Percentiles rank a stretch among this genome's conserved stretches.
These are phyloP conservation scores for Akanthomyces dipterigenus DNA, from an alignment of 2,329 filamentous ascomycete species.

Conservation along the genomic window DNA sequence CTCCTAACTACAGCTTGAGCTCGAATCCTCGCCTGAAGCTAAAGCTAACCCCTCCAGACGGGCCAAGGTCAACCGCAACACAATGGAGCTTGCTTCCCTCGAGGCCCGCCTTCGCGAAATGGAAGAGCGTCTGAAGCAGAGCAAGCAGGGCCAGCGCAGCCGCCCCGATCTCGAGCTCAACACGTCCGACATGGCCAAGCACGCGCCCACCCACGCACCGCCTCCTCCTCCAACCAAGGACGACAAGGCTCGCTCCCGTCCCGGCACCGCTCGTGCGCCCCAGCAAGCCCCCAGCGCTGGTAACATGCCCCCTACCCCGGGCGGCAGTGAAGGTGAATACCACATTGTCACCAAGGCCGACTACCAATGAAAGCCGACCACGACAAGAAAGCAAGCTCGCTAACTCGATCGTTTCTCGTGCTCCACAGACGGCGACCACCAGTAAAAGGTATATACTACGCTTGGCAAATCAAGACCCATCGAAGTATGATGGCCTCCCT, in stretches of 20 bases:
- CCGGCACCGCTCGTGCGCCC: slow-evolving; percentile 46
- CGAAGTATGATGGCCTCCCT: neutral
- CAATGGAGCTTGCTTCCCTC: slow-evolving; percentile 76
- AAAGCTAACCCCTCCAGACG: slow-evolving; percentile 50
- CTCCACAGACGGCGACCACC: slow-evolving; percentile 15
- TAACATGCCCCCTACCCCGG: slow-evolving; percentile 54
- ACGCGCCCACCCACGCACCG: slow-evolving; percentile 22
- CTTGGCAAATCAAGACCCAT: neutral
- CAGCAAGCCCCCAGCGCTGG: slow-evolving; percentile 46
- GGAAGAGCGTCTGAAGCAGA: slow-evolving; percentile 62
- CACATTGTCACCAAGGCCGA: slow-evolving; percentile 23
- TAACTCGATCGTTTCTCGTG: slow-evolving; percentile 1
- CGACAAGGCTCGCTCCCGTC: slow-evolving; percentile 40
- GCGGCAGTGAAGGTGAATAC: slow-evolving; percentile 58
- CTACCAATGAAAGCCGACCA: neutral
- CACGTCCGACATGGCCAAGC: slow-evolving; percentile 15
- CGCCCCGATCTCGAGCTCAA: slow-evolving; percentile 17
- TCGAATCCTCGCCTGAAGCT: neutral
- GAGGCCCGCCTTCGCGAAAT: slow-evolving; percentile 79
- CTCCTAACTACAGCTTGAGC: neutral
- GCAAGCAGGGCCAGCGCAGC: slow-evolving; percentile 24
- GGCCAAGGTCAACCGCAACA: slow-evolving; percentile 66
- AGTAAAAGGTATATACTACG: slow-evolving; percentile 4
- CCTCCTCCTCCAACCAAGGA: slow-evolving; percentile 19
- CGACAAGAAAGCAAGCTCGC: neutral